phyloP scores from a whole-genome alignment of 2,329 filamentous ascomycete species.

The Hawksworthiomyces lignivorus region DNA sequence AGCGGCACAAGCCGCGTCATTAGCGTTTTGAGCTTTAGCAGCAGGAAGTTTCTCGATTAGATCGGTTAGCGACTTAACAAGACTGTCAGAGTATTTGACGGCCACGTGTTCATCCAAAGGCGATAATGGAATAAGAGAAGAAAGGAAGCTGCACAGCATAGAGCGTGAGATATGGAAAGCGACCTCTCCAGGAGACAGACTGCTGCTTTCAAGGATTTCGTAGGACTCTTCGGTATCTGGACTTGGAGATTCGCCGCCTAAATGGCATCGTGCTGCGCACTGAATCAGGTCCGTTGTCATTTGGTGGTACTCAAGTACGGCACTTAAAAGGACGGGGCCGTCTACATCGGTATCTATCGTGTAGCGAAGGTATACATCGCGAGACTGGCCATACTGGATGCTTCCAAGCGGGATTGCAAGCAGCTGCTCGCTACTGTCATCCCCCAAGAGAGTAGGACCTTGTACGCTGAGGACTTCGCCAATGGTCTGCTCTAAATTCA shows the following conservation, averaged over 20 bases:
- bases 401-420: slow-evolving; percentile 41
- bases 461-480: slow-evolving; percentile 33
- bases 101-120: slow-evolving; percentile 32
- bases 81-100: not conserved
- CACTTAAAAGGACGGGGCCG: slow-evolving; percentile 21
- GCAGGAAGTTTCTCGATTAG: slow-evolving; percentile 8
- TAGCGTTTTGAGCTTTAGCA: not conserved
- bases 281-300: slow-evolving; percentile 14
- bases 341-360: slow-evolving; percentile 14
- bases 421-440: too few species aligned
- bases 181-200: slow-evolving; percentile 25
- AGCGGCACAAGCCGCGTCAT: slow-evolving; percentile 34
- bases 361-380: slow-evolving; percentile 43
- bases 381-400: slow-evolving; percentile 53
- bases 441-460: too few species aligned
- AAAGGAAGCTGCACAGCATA: slow-evolving; percentile 41
- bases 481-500: slow-evolving; percentile 32
- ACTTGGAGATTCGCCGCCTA: too few species aligned
- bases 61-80: slow-evolving; percentile 8
- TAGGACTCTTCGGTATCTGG: too few species aligned
- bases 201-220: too few species aligned
- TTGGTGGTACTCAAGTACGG: slow-evolving; percentile 27
- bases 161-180: slow-evolving; percentile 48
- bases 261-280: not conserved
- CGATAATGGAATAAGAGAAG: slow-evolving; percentile 32